Evolutionary conservation across 257 asterid genomes (phyloP), one percentile per base, ranked within the genome.

Genomic region (Nicotiana benthamiana): DNA sequence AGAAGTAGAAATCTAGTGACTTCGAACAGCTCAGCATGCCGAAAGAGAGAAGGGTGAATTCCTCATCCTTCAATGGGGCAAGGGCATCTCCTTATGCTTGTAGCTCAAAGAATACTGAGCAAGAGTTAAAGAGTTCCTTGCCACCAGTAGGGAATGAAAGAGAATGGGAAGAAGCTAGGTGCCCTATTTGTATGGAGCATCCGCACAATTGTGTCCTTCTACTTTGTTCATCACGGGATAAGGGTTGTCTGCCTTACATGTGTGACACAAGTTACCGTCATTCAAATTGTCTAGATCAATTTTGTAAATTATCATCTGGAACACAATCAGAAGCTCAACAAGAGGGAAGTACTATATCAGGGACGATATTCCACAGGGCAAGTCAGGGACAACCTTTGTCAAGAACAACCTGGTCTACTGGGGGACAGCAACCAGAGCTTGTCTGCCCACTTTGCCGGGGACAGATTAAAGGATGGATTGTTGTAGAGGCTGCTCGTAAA

Each of bases 401-500:
- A 46, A 27, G 64, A 75, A 70, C 80, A 22, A 83, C 60, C 16
- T 57, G 78, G 60, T 77, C 64, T 48, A 52, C 16, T 27, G 75
- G 72, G 57, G 67, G 32, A 15, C 81, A 77, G 51, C 80, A 74
- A 70, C 34, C 85, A 22, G 83, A 83, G 77, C 85, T 91, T 10
- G 76, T 80, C 22, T 94, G 98, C 88, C 97, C 98, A 62, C 92
- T 94, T 61, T 92, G 97, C 80, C 87, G 98, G 65, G 98, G 98
- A 61, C 82, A 53, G 61, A 82, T 91, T 52, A 75, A 79, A 24
- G 91, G 95, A 56, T 87, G 90, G 87, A 61, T 85, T 27, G 91
- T 88, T 18, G 18, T 68, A 6, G 87, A 79, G 65, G 83, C 86
- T 62, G 97, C 92, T 63, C 87, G 97, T 51, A 77, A 28, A 43